phyloP scores from a whole-genome alignment of 805 yeast species.

The Zygotorulaspora sp. region DNA sequence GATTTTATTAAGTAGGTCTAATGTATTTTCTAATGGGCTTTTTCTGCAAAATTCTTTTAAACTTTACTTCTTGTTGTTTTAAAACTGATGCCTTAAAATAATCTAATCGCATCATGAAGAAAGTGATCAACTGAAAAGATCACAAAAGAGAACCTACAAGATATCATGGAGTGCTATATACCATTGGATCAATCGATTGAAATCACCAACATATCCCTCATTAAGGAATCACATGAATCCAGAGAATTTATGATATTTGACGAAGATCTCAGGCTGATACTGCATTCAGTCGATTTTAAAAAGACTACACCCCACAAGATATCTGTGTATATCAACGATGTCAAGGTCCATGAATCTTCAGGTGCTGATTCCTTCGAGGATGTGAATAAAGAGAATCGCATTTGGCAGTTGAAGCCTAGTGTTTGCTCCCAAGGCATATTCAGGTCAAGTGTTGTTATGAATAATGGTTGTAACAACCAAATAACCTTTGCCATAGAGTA shows the following conservation, averaged over 20 bases:
- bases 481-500: conserved; percentile 20
- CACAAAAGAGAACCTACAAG: not conserved
- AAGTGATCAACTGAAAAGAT: not conserved
- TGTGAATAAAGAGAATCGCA: not conserved
- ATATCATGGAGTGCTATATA: conserved; percentile 23
- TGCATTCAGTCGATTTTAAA: conserved; percentile 6
- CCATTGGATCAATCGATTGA: conserved; percentile 17
- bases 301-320: conserved; percentile 9
- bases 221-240: conserved; percentile 15
- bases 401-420: conserved; percentile 19
- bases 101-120: not conserved
- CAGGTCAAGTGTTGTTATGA: conserved; percentile 33
- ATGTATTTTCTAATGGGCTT: not conserved
- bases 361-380: conserved; percentile 8
- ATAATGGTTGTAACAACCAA: conserved; percentile 31
- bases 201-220: conserved; percentile 4
- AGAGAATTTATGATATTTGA: conserved; percentile 32
- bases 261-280: conserved; percentile 24
- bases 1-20: not conserved
- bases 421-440: conserved; percentile 22
- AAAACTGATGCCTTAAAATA: too few species aligned
- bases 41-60: not conserved
- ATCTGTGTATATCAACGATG: conserved; percentile 31
- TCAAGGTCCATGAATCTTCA: conserved; percentile 17
- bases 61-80: too few species aligned